These are phyloP conservation scores for Mycena albidolilacea DNA, from an alignment of 768 basidiomycete species.

Conservation along the genomic window DNA sequence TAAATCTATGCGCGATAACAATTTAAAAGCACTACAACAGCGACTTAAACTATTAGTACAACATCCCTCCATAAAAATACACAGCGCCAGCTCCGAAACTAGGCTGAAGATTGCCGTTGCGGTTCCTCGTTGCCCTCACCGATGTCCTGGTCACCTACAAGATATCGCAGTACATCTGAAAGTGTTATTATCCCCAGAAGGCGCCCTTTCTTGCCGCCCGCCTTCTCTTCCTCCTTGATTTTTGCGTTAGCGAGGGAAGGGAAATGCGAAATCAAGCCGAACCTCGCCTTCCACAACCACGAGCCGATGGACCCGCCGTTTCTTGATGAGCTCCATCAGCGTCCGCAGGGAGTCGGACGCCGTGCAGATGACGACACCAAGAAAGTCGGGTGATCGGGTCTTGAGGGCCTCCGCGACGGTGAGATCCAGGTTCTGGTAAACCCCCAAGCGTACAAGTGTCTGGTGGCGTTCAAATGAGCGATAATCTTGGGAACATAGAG, in stretches of 20 bases:
- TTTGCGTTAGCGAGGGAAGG: constrained; percentile 16
- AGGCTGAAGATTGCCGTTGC: constrained; percentile 25
- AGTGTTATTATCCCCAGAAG: constrained; percentile 90
- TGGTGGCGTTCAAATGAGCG: constrained; percentile 48
- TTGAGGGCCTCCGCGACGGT: constrained; percentile 94
- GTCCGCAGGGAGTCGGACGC: constrained; percentile 93
- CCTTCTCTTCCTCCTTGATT: constrained; percentile 81
- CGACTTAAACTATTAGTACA: constrained; percentile 19
- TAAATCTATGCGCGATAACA: constrained; percentile 22
- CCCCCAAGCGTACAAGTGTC: constrained; percentile 95
- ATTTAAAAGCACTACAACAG: constrained; percentile 22
- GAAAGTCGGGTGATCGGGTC: constrained; percentile 94
- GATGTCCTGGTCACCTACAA: constrained; percentile 77
- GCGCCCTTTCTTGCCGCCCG: constrained; percentile 86
- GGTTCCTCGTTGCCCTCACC: constrained; percentile 58
- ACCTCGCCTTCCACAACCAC: constrained; percentile 97
- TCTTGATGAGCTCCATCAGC: constrained; percentile 91
- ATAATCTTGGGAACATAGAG: neutral
- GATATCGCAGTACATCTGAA: constrained; percentile 89
- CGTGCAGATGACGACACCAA: constrained; percentile 96
- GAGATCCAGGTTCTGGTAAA: constrained; percentile 95
- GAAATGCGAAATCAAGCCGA: constrained; percentile 41
- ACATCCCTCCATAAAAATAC: constrained; percentile 35
- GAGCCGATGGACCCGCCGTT: constrained; percentile 92
- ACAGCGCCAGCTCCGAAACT: constrained; percentile 20